Evolutionary conservation across 2,329 filamentous ascomycete genomes (phyloP).

Genomic region (Coniochaeta sp.): DNA sequence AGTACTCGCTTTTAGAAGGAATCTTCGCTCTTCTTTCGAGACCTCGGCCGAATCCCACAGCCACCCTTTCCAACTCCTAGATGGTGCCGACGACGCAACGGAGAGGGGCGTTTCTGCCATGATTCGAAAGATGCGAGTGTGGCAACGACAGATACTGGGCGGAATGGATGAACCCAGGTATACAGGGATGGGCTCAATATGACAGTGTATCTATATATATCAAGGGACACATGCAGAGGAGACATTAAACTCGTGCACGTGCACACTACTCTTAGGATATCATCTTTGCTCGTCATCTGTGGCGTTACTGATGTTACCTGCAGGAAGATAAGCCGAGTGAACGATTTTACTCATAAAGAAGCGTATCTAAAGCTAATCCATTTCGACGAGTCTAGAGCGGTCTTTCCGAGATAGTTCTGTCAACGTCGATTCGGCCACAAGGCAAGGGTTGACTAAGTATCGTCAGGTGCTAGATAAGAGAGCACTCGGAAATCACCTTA

Average conservation of each 20-base stretch:
- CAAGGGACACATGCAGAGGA: background rate
- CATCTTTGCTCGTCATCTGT: background rate
- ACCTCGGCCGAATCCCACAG: background rate
- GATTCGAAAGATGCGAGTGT: background rate
- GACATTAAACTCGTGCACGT: background rate
- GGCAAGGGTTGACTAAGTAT: background rate
- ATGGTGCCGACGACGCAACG: background rate
- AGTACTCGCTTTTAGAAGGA: background rate
- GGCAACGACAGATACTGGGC: background rate
- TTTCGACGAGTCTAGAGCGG: background rate
- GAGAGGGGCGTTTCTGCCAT: background rate
- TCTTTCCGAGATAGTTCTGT: background rate
- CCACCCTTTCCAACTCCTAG: background rate
- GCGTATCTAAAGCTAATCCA: background rate
- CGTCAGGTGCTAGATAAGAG: background rate
- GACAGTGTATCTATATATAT: background rate
- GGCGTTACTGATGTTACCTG: background rate
- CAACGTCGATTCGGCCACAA: background rate
- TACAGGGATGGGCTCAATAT: background rate
- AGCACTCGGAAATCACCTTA: background rate
- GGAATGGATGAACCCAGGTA: background rate
- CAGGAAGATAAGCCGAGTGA: background rate
- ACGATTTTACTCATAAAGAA: background rate
- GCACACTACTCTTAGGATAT: background rate
- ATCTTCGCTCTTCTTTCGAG: background rate